Conservation (phyloP, 345 rosid species). For the Pistacia atlantica region DNA sequence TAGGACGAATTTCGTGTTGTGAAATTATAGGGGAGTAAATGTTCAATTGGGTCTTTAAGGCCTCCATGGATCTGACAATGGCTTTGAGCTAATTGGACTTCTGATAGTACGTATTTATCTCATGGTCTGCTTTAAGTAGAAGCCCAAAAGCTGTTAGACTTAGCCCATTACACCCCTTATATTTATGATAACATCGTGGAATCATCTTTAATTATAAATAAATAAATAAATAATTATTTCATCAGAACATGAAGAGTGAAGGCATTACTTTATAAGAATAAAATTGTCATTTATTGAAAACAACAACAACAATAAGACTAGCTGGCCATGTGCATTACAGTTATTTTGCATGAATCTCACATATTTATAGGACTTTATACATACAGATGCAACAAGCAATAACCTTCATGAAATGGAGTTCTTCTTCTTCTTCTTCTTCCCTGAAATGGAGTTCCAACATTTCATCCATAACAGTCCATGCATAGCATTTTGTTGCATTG, state of each 20-base stretch:
- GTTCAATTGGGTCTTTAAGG: no score
- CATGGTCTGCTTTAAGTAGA: no score
- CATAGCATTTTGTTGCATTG: background rate
- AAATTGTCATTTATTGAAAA: background rate
- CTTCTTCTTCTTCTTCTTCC: background rate
- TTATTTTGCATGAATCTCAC: background rate
- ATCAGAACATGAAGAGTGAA: background rate
- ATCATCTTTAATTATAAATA: no score
- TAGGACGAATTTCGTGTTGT: no score
- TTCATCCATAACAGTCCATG: background rate
- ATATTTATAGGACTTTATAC: background rate
- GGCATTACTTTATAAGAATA: background rate
- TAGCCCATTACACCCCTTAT: no score
- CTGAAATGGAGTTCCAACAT: background rate
- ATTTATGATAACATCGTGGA: no score
- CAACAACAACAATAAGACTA: background rate
- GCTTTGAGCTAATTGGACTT: no score
- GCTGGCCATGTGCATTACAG: background rate
- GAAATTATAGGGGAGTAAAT: no score
- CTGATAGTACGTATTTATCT: no score
- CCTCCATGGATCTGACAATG: no score
- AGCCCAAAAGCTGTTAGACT: no score
- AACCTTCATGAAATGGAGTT: no score
- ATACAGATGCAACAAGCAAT: background rate
- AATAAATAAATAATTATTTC: background rate